Evolutionary conservation across 2,329 filamentous ascomycete species (phyloP), one percentile per base, ranked within the genome.

Genomic region (Penicillium brevicompactum): DNA sequence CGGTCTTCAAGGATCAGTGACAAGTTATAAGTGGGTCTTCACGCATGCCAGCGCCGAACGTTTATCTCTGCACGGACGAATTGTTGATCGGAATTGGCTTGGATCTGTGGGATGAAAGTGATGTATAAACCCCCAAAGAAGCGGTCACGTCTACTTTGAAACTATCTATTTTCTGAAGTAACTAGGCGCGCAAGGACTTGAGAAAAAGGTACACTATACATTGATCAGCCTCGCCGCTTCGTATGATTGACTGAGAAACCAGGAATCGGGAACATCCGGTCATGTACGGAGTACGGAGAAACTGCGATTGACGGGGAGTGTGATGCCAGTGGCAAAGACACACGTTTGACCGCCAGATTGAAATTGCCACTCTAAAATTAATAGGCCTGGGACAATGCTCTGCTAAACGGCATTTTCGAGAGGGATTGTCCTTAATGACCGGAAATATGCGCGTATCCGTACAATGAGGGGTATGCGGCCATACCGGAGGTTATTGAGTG

Each of bases 321-420:
- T 48, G 34, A 40, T 54, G 38, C 38, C 43, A 52, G 56, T 64
- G 60, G 61, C 63, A 57, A 60, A 61, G 58, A 59, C 51, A 34
- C 53, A 53, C 37, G 47, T 49, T 57, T 68, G 65, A 68, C 65
- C 65, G 65, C 63, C 66, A 67, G 49, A 66, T 67, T 48, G 49
- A 54, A 55, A 50, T 58, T 49, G 60, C 59, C 60, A 66, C 63
- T 54, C 57, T 56, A 48, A 50, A 52, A 38, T 58, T 45, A 16
- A 13, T 46, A 27, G 37, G 24, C 27, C 14, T 32, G 21, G n/a
- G 31, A 34, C 13, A 46, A 18, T 38, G 30, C 22, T 43, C 9
- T 30, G n/a, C 31, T 24, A 51, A n/a, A 31, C 27, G 24, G 8
- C 45, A n/a, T 24, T 49, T 43, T 47, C 7, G 2, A 8, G 11